These are phyloP conservation scores for Prinsepia uniflora DNA, from an alignment of 306 rosid species.

Conservation along the genomic window DNA sequence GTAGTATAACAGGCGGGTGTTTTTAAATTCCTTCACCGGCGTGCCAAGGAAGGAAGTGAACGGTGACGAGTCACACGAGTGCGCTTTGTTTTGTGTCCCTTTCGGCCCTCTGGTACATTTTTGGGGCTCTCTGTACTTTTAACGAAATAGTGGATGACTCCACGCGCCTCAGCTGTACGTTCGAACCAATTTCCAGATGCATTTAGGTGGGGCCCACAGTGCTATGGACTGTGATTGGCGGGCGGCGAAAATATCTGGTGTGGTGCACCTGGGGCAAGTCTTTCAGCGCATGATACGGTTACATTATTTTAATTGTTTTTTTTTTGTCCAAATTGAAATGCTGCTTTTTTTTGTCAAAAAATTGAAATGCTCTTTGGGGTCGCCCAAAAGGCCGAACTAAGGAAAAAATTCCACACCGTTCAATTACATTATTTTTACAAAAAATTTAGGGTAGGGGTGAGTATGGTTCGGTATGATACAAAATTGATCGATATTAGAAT, in stretches of 20 bases:
- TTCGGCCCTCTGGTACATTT: slow-evolving; percentile 1
- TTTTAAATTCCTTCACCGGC: slow-evolving; percentile 59
- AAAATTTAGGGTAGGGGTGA: too few species aligned
- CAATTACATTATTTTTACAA: too few species aligned
- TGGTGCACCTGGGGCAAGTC: slow-evolving; percentile 32
- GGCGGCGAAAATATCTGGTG: slow-evolving; percentile 23
- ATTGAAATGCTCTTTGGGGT: slow-evolving; percentile 20
- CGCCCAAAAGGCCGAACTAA: slow-evolving; percentile 4
- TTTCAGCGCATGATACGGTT: neutral
- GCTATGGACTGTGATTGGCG: slow-evolving; percentile 26
- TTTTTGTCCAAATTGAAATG: neutral
- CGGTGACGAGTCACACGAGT: slow-evolving; percentile 38
- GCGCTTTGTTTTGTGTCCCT: slow-evolving; percentile 25
- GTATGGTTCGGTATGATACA: too few species aligned
- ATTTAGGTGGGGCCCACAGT: neutral
- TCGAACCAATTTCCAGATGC: neutral
- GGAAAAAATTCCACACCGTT: too few species aligned
- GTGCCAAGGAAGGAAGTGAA: slow-evolving; percentile 24
- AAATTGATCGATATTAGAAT: too few species aligned
- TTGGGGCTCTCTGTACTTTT: neutral
- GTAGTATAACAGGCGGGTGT: slow-evolving; percentile 34
- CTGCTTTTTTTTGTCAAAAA: neutral
- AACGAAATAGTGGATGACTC: neutral
- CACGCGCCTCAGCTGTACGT: slow-evolving; percentile 47
- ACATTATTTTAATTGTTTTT: neutral